Evolutionary conservation across 2,329 filamentous ascomycete species (phyloP).

Genomic region (Grosmannia clavigera): DNA sequence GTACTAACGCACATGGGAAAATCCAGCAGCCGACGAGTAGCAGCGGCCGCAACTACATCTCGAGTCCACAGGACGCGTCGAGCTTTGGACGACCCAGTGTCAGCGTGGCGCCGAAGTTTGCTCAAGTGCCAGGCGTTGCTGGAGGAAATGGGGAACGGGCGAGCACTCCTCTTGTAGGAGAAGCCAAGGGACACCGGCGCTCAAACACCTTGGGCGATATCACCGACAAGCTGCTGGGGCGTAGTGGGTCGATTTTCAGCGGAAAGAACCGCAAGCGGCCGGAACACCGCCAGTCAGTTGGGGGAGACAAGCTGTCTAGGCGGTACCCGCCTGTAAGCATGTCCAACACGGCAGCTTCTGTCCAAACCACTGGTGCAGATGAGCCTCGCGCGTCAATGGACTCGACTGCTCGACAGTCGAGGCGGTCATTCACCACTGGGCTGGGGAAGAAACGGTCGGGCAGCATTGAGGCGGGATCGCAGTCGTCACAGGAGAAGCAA

Average conservation of each 20-base stretch:
- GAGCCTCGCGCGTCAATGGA: conserved; percentile 53
- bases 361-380: neutral
- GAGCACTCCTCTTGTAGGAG: conserved; percentile 19
- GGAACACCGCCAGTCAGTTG: conserved; percentile 21
- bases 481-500: conserved; percentile 40
- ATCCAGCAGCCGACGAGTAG: conserved; percentile 66
- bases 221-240: conserved; percentile 72
- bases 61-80: conserved; percentile 44
- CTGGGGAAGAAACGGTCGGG: conserved; percentile 61
- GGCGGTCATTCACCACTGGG: conserved; percentile 58
- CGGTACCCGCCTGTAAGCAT: conserved; percentile 88
- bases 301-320: conserved; percentile 39
- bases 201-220: conserved; percentile 71
- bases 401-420: conserved; percentile 39
- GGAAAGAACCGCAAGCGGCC: conserved; percentile 40
- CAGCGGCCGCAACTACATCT: conserved; percentile 50
- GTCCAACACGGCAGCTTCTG: conserved; percentile 33
- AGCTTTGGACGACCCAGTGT: conserved; percentile 48
- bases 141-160: neutral
- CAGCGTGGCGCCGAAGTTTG: conserved; percentile 45
- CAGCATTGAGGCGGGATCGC: conserved; percentile 43
- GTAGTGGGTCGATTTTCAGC: conserved; percentile 73
- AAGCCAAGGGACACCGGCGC: conserved; percentile 48
- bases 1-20: conserved; percentile 78
- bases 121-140: conserved; percentile 26